Base-by-base conservation (phyloP, 306 rosid genomes). In the Prunus padus region DNA sequence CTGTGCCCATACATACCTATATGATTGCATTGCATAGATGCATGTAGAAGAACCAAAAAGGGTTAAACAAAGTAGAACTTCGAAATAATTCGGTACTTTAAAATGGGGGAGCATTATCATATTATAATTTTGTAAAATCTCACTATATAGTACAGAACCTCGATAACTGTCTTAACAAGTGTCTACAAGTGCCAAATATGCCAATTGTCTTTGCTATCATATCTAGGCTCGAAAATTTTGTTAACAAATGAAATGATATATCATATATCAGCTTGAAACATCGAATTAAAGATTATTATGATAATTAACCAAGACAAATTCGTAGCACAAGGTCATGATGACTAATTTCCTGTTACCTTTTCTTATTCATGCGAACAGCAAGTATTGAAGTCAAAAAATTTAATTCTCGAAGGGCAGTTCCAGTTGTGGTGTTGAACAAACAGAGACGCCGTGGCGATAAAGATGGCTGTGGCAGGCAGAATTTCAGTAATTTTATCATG, bases 381-480 rank as follows among this genome's bases (percentile, higher is more conserved):
- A 94, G 91, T 74, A 94, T 90, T 52, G 98, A 90, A 78, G 98
- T 94, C 56, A 94, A 88, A 67, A 94, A 94, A 79, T 91, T 94
- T 84, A 94, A 67, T 64, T 94, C 97, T 76, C 92, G 85, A 69
- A 90, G 91, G 78, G 98, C 79, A 77, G 85, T 77, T 55, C 84
- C 91, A n/a, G 89, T 90, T 37, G 78, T 81, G 40, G 90, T 94
- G 65, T 94, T 90, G 84, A 92, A 92, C 74, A 94, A 82, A 87
- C 97, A 94, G 72, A 94, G 98, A 55, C 97, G 95, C 0, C 98
- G 96, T 30, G 98, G 98, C 15, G 98, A 94, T 81, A 92, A 74
- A 31, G 97, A 92, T 69, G 95, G 96, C 97, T 94, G 90, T 33
- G 61, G 73, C 76, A 67, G 67, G 63, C 62, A 86, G 46, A 56